phyloP scores from a whole-genome alignment of 441 rosid species.

The Geranium incanum region DNA sequence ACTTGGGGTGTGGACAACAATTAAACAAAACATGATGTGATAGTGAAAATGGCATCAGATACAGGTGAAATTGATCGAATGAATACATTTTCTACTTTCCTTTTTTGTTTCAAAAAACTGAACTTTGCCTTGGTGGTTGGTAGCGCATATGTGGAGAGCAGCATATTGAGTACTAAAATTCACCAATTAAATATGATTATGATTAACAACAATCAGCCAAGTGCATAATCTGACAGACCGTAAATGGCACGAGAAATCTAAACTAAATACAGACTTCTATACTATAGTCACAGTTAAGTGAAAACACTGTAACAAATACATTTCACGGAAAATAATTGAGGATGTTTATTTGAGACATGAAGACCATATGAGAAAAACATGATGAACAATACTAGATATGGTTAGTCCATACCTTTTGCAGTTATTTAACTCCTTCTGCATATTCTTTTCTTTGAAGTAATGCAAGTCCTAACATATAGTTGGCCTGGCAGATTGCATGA shows the following conservation, averaged over 20 bases:
- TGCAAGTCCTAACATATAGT: slow-evolving; percentile 82
- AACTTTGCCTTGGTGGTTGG: background rate
- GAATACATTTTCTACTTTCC: background rate
- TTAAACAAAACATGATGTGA: background rate
- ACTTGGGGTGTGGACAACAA: background rate
- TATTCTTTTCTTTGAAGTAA: slow-evolving; percentile 46
- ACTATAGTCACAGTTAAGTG: background rate
- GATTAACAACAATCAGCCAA: background rate
- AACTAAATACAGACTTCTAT: background rate
- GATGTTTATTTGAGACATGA: background rate
- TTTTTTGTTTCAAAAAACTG: background rate
- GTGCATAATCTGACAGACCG: background rate
- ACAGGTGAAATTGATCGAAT: background rate
- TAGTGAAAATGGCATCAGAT: background rate
- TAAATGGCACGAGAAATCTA: background rate
- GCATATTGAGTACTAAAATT: too few relatives aligned
- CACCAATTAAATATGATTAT: background rate
- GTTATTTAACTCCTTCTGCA: slow-evolving; percentile 54
- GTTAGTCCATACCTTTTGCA: slow-evolving; percentile 49
- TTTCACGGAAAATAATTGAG: background rate
- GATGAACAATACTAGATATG: slow-evolving; percentile 1
- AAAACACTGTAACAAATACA: background rate
- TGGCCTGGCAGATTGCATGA: slow-evolving; percentile 42
- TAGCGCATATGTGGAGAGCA: background rate
- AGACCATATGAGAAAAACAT: background rate